These are phyloP conservation scores for Zymoseptoria passerinii DNA, from an alignment of 2,329 filamentous ascomycete species.

Conservation along the genomic window DNA sequence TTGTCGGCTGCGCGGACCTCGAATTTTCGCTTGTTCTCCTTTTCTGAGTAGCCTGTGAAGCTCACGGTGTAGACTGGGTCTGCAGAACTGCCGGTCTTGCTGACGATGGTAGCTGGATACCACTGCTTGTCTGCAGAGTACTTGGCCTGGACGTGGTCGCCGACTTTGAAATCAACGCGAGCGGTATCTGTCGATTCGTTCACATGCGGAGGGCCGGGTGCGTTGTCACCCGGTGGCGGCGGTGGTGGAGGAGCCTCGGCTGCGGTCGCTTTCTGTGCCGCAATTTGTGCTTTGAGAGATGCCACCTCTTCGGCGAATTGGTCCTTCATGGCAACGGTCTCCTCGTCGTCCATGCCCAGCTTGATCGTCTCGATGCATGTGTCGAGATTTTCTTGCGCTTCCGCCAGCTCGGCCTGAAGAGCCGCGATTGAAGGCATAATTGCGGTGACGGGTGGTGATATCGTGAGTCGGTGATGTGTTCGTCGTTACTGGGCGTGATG, in stretches of 20 bases:
- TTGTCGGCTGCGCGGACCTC: slow-evolving; percentile 70
- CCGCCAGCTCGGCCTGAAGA: slow-evolving; percentile 64
- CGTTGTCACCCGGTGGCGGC: slow-evolving; percentile 33
- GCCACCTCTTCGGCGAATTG: slow-evolving; percentile 77
- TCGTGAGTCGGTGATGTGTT: too few species aligned
- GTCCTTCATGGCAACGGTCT: slow-evolving; percentile 66
- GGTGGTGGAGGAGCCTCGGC: slow-evolving; percentile 34
- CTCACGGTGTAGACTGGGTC: slow-evolving; percentile 90
- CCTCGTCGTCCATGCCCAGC: slow-evolving; percentile 64
- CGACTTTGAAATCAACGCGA: slow-evolving; percentile 64
- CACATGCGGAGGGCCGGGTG: slow-evolving; percentile 13
- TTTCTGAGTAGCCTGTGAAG: slow-evolving; percentile 79
- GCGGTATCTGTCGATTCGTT: slow-evolving; percentile 23
- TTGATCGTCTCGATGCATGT: slow-evolving; percentile 21
- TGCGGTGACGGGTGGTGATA: not conserved
- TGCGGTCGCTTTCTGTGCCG: slow-evolving; percentile 51
- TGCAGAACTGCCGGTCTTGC: slow-evolving; percentile 83
- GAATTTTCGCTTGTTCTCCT: slow-evolving; percentile 68
- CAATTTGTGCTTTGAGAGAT: slow-evolving; percentile 70
- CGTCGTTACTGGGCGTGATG: too few species aligned
- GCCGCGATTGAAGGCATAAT: slow-evolving; percentile 56
- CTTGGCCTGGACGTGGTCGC: slow-evolving; percentile 82
- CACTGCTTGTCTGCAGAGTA: slow-evolving; percentile 89
- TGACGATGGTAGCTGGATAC: slow-evolving; percentile 87
- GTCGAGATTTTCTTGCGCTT: slow-evolving; percentile 32